Evolutionary conservation across 1,284 basidiomycete species (phyloP), one percentile per base, ranked within the genome.

Genomic region (Inonotus obliquus): DNA sequence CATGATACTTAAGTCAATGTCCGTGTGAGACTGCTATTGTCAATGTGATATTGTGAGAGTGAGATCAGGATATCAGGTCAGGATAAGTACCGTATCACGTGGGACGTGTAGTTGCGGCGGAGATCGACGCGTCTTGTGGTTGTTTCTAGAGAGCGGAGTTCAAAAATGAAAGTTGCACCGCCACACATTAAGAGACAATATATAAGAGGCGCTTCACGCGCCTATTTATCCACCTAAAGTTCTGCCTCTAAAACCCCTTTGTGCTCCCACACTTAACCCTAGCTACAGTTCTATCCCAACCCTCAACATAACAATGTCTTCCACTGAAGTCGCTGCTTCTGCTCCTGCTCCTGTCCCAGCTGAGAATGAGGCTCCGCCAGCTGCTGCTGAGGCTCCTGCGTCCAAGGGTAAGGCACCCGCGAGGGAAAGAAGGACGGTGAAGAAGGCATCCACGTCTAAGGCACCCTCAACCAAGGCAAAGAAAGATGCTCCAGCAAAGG

Each of bases 371-470:
- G 78, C 52, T 78, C 76, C 17, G 65, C 79, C 55, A 75, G 73
- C 65, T 78, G 77, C 69, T 78, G 74, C 66, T 68, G 44, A 49
- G 57, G 63, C 17, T 65, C 14, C 61, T 57, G 44, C 51, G 10
- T 52, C 51, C 9, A 52, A 52, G 29, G 51, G 51, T 27, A 67
- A 62, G 60, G 21, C 67, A 9, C 27, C 62, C n/a, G 56, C 76
- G 29, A 69, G 81, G 59, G 74, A 72, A 64, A 54, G 72, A 44
- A 73, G 73, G 52, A 67, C 66, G 61, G 81, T 78, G 73, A 83
- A 83, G 77, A 76, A 82, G 60, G 69, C 77, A 29, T 66, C 81
- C 58, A 74, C 72, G 63, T 48, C 72, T 41, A 73, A 73, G 49
- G 62, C 72, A 55, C 72, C 76, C 64, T 67, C 76, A n/a, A 68